phyloP scores from a whole-genome alignment of 768 basidiomycete genomes.

The Mrakia blollopis region DNA sequence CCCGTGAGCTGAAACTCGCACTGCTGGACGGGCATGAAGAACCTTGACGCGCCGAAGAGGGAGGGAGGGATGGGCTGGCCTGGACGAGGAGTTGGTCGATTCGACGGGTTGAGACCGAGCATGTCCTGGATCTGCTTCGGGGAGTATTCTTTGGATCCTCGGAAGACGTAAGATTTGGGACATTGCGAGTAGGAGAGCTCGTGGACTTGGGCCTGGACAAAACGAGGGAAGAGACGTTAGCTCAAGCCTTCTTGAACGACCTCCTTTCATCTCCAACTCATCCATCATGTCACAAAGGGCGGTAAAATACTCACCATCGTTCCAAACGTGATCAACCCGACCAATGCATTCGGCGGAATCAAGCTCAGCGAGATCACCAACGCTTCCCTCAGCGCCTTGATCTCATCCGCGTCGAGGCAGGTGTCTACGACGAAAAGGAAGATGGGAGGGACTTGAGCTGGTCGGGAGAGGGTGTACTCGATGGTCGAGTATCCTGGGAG shows the following conservation, averaged over 20 bases:
- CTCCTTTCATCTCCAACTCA: too few species aligned
- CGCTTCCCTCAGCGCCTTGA: conserved; percentile 92
- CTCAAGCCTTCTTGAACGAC: background rate
- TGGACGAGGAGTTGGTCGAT: conserved; percentile 49
- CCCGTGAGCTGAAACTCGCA: conserved; percentile 94
- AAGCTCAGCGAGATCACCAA: conserved; percentile 87
- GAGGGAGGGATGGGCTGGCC: conserved; percentile 44
- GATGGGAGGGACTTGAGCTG: conserved; percentile 86
- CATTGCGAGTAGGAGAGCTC: conserved; percentile 95
- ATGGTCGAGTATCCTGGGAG: conserved; percentile 98
- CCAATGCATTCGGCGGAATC: conserved; percentile 87
- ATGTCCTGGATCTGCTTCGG: conserved; percentile 98
- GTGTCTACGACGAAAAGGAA: conserved; percentile 98
- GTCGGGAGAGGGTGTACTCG: conserved; percentile 94
- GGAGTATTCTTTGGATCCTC: conserved; percentile 91
- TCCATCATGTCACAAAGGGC: too few species aligned
- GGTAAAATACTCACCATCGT: conserved; percentile 67
- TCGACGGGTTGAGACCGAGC: conserved; percentile 77
- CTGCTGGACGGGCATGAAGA: conserved; percentile 84
- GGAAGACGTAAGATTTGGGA: conserved; percentile 97
- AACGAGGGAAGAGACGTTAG: background rate
- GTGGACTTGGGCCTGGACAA: conserved; percentile 88
- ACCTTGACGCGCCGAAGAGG: conserved; percentile 49
- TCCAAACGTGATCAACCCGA: conserved; percentile 92
- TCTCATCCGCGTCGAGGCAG: conserved; percentile 82